Evolutionary conservation across 345 rosid genomes (phyloP).

Genomic region (Kandelia obovata): DNA sequence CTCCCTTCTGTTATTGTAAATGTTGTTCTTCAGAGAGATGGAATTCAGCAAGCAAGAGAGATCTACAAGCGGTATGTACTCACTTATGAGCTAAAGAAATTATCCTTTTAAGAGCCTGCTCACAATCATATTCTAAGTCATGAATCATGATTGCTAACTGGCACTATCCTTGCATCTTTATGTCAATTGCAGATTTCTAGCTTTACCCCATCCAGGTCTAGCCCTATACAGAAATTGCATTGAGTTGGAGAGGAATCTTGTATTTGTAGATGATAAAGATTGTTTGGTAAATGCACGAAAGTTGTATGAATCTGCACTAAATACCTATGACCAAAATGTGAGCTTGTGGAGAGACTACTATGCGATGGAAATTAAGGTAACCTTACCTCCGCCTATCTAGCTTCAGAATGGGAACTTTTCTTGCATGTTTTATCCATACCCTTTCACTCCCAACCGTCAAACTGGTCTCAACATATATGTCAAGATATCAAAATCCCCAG

Average conservation of each 20-base stretch:
- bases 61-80: conserved; percentile 56
- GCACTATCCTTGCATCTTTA: conserved; percentile 1
- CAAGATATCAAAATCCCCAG: neutral
- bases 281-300: conserved; percentile 56
- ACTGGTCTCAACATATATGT: neutral
- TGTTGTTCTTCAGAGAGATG: conserved; percentile 62
- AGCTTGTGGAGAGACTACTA: conserved; percentile 73
- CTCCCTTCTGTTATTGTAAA: conserved; percentile 56
- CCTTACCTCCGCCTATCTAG: neutral
- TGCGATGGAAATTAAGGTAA: conserved; percentile 72
- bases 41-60: conserved; percentile 56
- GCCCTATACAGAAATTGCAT: conserved; percentile 61
- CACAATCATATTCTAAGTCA: neutral
- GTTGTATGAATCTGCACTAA: conserved; percentile 74
- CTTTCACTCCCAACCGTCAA: neutral
- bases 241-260: conserved; percentile 67
- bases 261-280: conserved; percentile 52
- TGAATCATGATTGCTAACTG: neutral
- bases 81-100: neutral
- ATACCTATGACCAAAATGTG: conserved; percentile 53
- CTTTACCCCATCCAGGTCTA: conserved; percentile 74
- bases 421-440: neutral
- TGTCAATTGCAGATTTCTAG: conserved; percentile 60
- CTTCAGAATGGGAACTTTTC: too few species aligned
- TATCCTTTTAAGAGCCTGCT: neutral